Base-by-base conservation (phyloP, 805 yeast species). In the Teunomyces aglyptinius region DNA sequence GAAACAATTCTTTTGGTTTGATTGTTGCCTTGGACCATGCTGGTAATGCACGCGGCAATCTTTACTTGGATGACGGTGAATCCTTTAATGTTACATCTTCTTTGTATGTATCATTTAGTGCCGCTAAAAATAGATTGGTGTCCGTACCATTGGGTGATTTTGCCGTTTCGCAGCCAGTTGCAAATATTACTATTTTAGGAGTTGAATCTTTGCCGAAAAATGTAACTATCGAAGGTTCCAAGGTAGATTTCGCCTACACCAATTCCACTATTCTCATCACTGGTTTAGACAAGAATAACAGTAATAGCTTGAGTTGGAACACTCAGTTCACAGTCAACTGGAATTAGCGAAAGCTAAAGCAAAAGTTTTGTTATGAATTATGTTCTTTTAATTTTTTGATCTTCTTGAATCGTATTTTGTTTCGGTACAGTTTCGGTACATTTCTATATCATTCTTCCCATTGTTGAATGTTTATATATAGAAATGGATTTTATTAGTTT, bases 61-160 rank as follows among this genome's bases (percentile, higher is more conserved):
- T 60, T 35, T 60, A 59, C 47, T 41, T 54, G 42, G 64, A 59
- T 41, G 64, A 59, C 43, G 64, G 64, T 7, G 64, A 60, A 41
- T 54, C 59, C 6, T 36, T 44, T 3, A 42, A 41, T 11, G 53
- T 58, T 29, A 43, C 49, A 2, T 47, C 48, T 13, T 49, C 61
- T 13, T 49, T 59, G 22, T 49, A 34, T 31, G 62, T 57, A 19
- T 45, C 51, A 20, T 59, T 60, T 36, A 42, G 48, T 20, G 61
- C 52, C 18, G 10, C 41, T 13, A 36, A 52, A 20, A 35, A 38
- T 7, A 22, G 33, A 15, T 47, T 59, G 36, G 26, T 43, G 8
- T 41, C 55, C 12, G 35, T 50, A 4, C 45, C 57, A 10, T 33
- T 28, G 27, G 63, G 63, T 31, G 47, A 44, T 3, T 60, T 52